Conservation (phyloP, 225 moss, liverwort and hornwort genomes). For the Antitrichia curtipendula region DNA sequence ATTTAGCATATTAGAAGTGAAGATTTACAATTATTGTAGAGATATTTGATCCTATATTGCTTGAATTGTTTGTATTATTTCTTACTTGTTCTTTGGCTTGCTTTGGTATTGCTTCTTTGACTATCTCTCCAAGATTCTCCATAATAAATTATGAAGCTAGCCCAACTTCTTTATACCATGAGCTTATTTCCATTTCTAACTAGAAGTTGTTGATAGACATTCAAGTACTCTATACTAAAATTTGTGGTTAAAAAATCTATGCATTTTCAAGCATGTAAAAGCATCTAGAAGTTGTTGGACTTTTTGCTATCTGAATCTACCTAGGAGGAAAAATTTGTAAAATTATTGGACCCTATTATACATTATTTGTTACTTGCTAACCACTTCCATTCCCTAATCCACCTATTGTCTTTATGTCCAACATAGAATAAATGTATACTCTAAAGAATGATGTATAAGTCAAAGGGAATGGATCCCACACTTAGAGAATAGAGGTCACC, state of each 20-base stretch:
- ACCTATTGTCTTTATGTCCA: neutral
- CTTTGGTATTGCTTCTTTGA: neutral
- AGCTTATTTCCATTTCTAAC: neutral
- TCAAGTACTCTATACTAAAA: neutral
- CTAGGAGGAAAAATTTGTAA: neutral
- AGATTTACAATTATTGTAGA: neutral
- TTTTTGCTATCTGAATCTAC: neutral
- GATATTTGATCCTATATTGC: fast-evolving
- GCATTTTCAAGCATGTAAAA: neutral
- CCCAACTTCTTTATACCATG: neutral
- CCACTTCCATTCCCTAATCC: neutral
- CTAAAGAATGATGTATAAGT: neutral
- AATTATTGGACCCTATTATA: fast-evolving
- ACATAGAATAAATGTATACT: no score
- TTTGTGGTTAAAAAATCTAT: neutral
- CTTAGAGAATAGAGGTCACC: neutral
- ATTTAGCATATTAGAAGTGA: neutral
- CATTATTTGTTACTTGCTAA: neutral
- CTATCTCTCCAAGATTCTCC: neutral
- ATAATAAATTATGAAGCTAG: neutral
- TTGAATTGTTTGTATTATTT: neutral
- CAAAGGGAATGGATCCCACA: neutral
- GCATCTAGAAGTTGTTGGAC: neutral
- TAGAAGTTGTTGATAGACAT: neutral
- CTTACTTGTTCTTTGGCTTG: neutral